phyloP scores from a whole-genome alignment of 371 early-diverging fungal genomes.

The Gilbertella persicaria region DNA sequence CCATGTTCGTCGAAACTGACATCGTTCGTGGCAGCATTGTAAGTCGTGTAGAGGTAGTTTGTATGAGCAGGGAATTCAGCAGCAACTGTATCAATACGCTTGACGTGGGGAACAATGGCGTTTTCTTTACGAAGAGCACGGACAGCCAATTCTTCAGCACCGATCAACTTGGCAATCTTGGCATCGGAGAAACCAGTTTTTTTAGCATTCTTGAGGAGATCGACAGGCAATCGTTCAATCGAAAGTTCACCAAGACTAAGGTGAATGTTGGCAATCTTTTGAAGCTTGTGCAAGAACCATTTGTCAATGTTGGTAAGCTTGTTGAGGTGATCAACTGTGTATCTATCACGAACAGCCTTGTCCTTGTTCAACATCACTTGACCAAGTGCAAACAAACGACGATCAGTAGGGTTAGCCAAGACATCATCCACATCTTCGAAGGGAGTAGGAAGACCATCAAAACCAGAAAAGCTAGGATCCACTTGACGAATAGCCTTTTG shows the following conservation, averaged over 20 bases:
- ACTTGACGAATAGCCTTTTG: constrained; percentile 89
- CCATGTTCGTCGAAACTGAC: constrained; percentile 84
- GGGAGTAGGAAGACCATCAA: constrained; percentile 52
- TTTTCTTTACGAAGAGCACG: constrained; percentile 63
- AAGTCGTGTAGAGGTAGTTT: constrained; percentile 93
- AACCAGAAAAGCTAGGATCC: constrained; percentile 71
- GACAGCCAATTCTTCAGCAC: constrained; percentile 62
- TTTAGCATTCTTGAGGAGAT: constrained; percentile 74
- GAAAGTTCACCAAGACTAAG: constrained; percentile 40
- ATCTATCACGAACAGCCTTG: constrained; percentile 60
- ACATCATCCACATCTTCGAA: constrained; percentile 71
- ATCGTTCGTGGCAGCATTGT: constrained; percentile 86
- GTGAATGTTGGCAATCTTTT: constrained; percentile 78
- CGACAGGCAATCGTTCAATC: constrained; percentile 50
- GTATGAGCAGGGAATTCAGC: constrained; percentile 93
- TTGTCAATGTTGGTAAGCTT: constrained; percentile 91
- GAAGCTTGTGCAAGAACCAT: constrained; percentile 93
- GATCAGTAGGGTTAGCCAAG: constrained; percentile 82
- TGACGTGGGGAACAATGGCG: constrained; percentile 84
- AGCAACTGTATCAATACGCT: constrained; percentile 91
- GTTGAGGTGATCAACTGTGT: constrained; percentile 82
- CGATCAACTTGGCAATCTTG: constrained; percentile 75
- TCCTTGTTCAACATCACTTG: constrained; percentile 76
- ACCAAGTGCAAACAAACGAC: constrained; percentile 87
- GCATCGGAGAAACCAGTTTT: constrained; percentile 85